Evolutionary conservation across 2,329 filamentous ascomycete species (phyloP), one percentile per base, ranked within the genome.

Genomic region (Colletotrichum limetticola): DNA sequence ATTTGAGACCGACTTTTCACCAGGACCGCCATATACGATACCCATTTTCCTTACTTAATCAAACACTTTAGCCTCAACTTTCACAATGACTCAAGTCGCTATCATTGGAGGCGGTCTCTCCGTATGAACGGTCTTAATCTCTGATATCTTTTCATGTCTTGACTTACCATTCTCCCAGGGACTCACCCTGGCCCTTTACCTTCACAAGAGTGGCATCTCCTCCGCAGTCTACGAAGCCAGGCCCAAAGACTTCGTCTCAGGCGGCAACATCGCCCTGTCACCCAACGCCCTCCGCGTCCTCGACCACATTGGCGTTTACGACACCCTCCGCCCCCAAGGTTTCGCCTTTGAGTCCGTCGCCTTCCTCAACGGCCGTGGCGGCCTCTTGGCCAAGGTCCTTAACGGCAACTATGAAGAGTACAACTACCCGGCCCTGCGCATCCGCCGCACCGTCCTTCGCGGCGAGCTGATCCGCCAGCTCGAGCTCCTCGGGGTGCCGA

Each of bases 231-330:
- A 89, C 72, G 89, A 91, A 72, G 81, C 83, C 14, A 83, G 86
- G 8, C 72, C 80, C 0, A 82, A 83, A 0, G 81, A 84, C 2
- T 81, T 85, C 1, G 83, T 86, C 69, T 85, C 86, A 30, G 86
- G 86, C n/a, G 89, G 89, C 1, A 88, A 87, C 1, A 81, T 91
- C 24, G 89, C 90, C 85, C 84, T 91, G 1, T 89, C 89, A 0
- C 89, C 90, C 4, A 91, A 91, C 63, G 87, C 88, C 0, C 83
- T 91, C 1, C 83, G 84, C 2, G 81, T 91, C 42, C 83, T 91
- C 0, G 86, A 90, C 72, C 78, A 77, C 0, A 78, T 91, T 0
- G 86, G 83, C 0, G 80, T 90, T 5, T 89, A 89, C 76, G 60
- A 83, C 1, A 81, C 82, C 2, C 80, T 91, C 59, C 79, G 80